Conservation (phyloP, 768 basidiomycete species). For the Trametes cinnabarina region DNA sequence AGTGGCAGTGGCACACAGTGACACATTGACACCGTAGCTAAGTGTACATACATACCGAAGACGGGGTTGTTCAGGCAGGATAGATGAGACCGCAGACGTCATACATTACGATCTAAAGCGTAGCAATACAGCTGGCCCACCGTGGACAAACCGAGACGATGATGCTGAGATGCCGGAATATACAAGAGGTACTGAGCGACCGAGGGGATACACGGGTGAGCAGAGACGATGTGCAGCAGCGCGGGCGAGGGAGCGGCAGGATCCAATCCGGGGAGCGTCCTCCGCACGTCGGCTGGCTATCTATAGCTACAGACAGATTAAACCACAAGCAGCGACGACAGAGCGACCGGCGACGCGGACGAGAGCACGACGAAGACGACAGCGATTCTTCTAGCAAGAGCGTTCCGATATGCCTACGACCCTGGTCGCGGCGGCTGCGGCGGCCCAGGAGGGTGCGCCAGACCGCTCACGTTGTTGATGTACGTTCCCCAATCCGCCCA, state of each 20-base stretch:
- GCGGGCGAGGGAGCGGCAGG: no score
- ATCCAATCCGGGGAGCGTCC: neutral
- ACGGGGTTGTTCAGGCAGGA: neutral
- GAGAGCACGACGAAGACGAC: neutral
- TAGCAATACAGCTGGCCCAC: neutral
- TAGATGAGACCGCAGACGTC: neutral
- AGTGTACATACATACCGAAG: no score
- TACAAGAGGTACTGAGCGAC: no score
- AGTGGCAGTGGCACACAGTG: no score
- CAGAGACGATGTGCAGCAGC: no score
- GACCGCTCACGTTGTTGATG: constrained; percentile 24
- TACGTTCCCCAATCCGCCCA: constrained; percentile 31
- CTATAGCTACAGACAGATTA: constrained; percentile 5
- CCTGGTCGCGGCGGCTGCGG: constrained; percentile 1
- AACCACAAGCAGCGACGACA: neutral
- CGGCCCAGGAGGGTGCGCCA: constrained; percentile 11
- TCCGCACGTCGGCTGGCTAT: neutral
- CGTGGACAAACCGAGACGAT: no score
- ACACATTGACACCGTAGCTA: no score
- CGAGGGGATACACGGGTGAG: no score
- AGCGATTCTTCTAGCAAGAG: neutral
- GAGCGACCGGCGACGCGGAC: neutral
- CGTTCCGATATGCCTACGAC: neutral
- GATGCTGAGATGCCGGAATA: no score
- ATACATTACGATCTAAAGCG: no score